These are phyloP conservation scores for Metschnikowia corniflorae DNA, from an alignment of 805 yeast species.

Conservation along the genomic window DNA sequence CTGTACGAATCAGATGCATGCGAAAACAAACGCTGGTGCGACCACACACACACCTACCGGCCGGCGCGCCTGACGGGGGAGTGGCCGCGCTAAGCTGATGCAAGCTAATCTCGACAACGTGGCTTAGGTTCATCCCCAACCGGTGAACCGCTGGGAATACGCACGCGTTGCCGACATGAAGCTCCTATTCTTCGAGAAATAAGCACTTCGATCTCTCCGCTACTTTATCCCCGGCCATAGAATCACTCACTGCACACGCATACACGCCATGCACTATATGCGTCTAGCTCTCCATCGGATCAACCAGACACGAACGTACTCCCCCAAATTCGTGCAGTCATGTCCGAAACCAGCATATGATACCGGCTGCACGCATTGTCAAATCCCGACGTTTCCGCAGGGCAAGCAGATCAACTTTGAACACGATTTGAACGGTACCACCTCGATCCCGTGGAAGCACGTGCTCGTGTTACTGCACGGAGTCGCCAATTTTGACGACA, in stretches of 20 bases:
- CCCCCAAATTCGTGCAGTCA: conserved; percentile 6
- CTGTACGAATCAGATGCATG: too few relatives aligned
- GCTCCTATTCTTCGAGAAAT: too few relatives aligned
- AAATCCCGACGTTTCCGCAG: conserved; percentile 35
- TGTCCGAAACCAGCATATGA: conserved; percentile 54
- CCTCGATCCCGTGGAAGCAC: conserved; percentile 53
- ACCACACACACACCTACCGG: too few relatives aligned
- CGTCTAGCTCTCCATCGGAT: background rate
- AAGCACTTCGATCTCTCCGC: background rate
- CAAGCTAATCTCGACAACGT: too few relatives aligned
- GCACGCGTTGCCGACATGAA: too few relatives aligned
- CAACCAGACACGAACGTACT: background rate
- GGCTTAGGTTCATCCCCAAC: too few relatives aligned
- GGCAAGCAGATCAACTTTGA: conserved; percentile 39
- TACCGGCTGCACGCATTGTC: conserved; percentile 63
- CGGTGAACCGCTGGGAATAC: too few relatives aligned
- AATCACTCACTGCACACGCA: background rate
- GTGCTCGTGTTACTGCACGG: conserved; percentile 50
- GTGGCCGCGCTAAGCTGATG: too few relatives aligned
- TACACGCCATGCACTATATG: background rate
- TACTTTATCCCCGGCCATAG: too few relatives aligned
- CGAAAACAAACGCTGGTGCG: too few relatives aligned
- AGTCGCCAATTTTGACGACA: conserved; percentile 28
- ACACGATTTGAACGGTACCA: conserved; percentile 44
- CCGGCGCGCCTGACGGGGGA: too few relatives aligned